Conservation (phyloP, 2,329 filamentous ascomycete species). For the Pseudogymnoascus sp. region DNA sequence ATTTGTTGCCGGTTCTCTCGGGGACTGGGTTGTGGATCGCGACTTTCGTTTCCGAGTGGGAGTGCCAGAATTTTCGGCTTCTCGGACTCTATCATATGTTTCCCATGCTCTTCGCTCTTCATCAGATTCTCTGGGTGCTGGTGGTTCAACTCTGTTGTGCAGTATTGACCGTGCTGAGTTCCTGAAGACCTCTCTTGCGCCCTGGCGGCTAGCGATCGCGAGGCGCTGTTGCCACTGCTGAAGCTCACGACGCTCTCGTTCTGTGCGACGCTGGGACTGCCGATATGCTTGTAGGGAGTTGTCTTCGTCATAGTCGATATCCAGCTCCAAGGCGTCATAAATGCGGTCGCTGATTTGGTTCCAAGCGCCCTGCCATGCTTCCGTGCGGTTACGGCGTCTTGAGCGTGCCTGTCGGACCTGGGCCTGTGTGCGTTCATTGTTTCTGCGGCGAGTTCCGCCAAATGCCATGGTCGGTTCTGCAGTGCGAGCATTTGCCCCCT, state of each 20-base stretch:
- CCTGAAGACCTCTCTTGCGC: constrained; percentile 65
- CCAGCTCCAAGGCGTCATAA: constrained; percentile 63
- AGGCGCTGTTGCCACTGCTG: constrained; percentile 77
- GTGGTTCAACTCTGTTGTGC: constrained; percentile 39
- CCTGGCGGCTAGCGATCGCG: constrained; percentile 72
- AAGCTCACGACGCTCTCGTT: constrained; percentile 49
- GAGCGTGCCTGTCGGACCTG: constrained; percentile 43
- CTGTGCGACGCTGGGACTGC: constrained; percentile 43
- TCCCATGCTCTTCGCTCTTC: constrained; percentile 86
- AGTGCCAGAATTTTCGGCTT: constrained; percentile 48
- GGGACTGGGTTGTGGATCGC: constrained; percentile 63
- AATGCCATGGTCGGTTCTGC: constrained; percentile 29
- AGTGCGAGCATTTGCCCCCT: constrained; percentile 30
- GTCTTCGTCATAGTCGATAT: constrained; percentile 78
- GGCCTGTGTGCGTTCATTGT: constrained; percentile 47
- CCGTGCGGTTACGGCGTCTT: constrained; percentile 59
- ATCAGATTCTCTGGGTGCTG: constrained; percentile 60
- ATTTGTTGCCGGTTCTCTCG: constrained; percentile 54
- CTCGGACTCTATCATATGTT: constrained; percentile 76
- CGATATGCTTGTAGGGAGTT: constrained; percentile 48
- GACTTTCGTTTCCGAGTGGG: constrained; percentile 66
- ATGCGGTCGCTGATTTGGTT: constrained; percentile 54
- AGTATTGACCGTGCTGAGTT: constrained; percentile 58
- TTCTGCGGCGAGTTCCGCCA: constrained; percentile 22
- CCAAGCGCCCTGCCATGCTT: constrained; percentile 87